Evolutionary conservation across 441 rosid species (phyloP), one percentile per base, ranked within the genome.

Genomic region (Erodium texanum): DNA sequence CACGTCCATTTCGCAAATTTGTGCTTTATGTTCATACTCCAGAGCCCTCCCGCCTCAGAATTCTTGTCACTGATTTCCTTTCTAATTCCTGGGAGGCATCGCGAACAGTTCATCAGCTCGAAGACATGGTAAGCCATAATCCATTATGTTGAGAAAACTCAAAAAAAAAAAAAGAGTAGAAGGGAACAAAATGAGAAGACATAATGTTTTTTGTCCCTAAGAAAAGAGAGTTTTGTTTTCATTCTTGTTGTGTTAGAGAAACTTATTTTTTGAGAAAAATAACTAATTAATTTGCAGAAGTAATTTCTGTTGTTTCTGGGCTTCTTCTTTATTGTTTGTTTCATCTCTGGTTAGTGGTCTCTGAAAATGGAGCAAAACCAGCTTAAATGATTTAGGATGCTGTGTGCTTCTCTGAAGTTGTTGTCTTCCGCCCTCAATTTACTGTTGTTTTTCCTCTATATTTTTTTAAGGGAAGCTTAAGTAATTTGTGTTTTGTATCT

Each of bases 101-200:
- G 66, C 86, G 86, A 71, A 86, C 94, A 29, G 67, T 83, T 71
- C 69, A 65, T 71, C 86, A 93, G 85, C 92, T 93, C 5, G 93
- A 90, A 63, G 96, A 85, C 81, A 73, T 87, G 94, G 96, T 87
- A 50, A 43, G n/a, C n/a, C n/a, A n/a, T n/a, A n/a, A 10, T 18
- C 22, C 61, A 54, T 54, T 7, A 5, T 10, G 61, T 54, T 54
- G 23, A 16, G 61, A 16, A 18, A 18, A 54, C 7, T 19, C 8
- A 54, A 27, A 4, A 27, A 4, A 4, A 27, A 27, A 4, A 54
- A 54, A 54, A 54, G 3, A 9, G 10, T 16, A 16, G 10, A 54
- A 54, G 23, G 7, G 23, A 52, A n/a, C 59, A 52, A 16, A 52
- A n/a, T 52, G 59, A 12, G 48, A 41, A 41, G 48, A 9, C 48